Percentiles rank a stretch among this genome's conserved stretches.
These are phyloP conservation scores for Moricandia arvensis DNA, from an alignment of 345 rosid genomes.

Conservation along the genomic window DNA sequence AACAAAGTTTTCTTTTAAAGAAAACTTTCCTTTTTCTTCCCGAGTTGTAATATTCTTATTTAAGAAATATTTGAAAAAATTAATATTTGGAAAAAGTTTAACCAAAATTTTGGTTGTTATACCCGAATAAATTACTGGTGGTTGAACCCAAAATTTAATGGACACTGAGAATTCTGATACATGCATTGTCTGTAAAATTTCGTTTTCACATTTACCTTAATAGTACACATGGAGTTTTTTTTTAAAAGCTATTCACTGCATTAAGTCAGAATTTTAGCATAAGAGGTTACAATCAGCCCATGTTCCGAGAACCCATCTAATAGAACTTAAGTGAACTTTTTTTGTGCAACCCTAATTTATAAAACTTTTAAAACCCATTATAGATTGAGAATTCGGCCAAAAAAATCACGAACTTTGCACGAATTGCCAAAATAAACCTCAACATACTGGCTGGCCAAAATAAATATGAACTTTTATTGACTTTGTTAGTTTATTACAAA, in stretches of 20 bases:
- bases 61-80: neutral
- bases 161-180: conserved; percentile 4
- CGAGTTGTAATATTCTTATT: neutral
- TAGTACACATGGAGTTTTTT: neutral
- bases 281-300: no score
- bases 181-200: neutral
- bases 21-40: neutral
- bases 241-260: neutral
- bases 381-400: no score
- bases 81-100: neutral
- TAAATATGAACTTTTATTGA: no score
- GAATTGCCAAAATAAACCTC: no score
- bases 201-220: neutral
- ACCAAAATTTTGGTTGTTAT: conserved; percentile 1
- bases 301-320: no score
- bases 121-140: neutral
- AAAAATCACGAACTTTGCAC: no score
- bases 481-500: no score
- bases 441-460: no score
- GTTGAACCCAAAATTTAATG: neutral
- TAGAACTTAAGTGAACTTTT: no score
- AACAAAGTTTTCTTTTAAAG: neutral
- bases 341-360: no score
- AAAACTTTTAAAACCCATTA: no score
- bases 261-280: no score